These are phyloP conservation scores for Zygoascus flipseniorum DNA, from an alignment of 805 yeast genomes.

Conservation along the genomic window DNA sequence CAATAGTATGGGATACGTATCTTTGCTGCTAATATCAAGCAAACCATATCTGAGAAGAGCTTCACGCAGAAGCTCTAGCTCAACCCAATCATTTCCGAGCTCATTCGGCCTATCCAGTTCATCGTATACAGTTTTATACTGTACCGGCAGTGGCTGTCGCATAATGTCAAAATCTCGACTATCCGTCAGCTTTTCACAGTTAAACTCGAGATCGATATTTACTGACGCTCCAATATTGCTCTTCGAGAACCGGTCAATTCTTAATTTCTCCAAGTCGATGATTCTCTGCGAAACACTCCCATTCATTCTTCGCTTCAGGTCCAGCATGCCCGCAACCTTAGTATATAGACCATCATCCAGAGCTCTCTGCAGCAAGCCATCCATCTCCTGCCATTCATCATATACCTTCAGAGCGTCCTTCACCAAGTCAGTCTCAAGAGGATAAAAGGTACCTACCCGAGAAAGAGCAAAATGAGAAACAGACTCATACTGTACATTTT, in stretches of 20 bases:
- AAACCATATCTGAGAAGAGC: constrained; percentile 17
- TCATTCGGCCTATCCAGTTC: neutral
- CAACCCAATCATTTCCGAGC: constrained; percentile 25
- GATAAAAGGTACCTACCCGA: constrained; percentile 39
- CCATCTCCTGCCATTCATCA: constrained; percentile 43
- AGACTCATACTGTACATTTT: constrained; percentile 70
- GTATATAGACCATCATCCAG: constrained; percentile 53
- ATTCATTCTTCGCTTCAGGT: constrained; percentile 45
- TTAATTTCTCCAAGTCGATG: constrained; percentile 24
- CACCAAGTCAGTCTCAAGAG: constrained; percentile 34
- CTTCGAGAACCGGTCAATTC: constrained; percentile 12
- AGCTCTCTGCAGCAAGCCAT: constrained; percentile 40
- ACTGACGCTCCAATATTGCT: neutral
- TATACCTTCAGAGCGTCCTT: constrained; percentile 42
- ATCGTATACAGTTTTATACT: neutral
- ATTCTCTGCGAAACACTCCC: constrained; percentile 37
- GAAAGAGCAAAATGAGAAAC: constrained; percentile 42
- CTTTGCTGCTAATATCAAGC: constrained; percentile 5
- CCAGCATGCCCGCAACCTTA: constrained; percentile 58
- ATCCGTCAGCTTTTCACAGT: constrained; percentile 30
- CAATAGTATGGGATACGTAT: constrained; percentile 8
- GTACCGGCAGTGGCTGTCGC: constrained; percentile 31
- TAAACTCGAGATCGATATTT: constrained; percentile 9
- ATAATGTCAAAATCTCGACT: constrained; percentile 52
- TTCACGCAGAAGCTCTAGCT: constrained; percentile 29